phyloP scores from a whole-genome alignment of 805 yeast genomes.

The Candida ipomoeae region DNA sequence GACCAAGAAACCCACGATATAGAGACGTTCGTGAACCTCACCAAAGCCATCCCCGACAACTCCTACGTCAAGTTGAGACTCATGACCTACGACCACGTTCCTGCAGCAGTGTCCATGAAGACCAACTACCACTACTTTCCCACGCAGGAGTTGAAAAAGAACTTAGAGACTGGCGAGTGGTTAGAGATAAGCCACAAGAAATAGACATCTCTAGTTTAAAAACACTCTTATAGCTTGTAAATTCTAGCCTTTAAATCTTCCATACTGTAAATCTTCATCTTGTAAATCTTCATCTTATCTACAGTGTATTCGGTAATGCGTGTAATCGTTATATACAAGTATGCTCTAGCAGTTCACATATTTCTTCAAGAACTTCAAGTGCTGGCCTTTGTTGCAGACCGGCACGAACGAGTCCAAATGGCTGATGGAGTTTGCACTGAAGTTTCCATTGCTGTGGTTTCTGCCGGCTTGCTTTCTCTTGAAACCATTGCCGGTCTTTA shows the following conservation, averaged over 20 bases:
- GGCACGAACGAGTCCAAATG: conserved; percentile 56
- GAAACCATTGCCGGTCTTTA: conserved; percentile 64
- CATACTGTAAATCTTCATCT: too few species aligned
- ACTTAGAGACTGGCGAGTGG: conserved; percentile 42
- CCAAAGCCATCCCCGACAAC: conserved; percentile 69
- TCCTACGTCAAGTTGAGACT: conserved; percentile 77
- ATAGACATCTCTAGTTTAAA: not conserved
- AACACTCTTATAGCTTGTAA: too few species aligned
- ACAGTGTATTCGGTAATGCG: not conserved
- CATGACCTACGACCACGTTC: conserved; percentile 81
- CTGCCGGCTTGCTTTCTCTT: conserved; percentile 67
- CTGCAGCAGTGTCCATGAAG: conserved; percentile 79
- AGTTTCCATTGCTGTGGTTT: conserved; percentile 90
- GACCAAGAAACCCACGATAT: conserved; percentile 69
- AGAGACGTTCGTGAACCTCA: conserved; percentile 60
- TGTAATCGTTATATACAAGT: conserved; percentile 4
- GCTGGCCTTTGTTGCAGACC: conserved; percentile 50
- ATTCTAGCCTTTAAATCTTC: too few species aligned
- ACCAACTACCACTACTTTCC: conserved; percentile 89
- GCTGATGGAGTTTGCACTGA: conserved; percentile 60
- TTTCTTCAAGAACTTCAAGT: conserved; percentile 55
- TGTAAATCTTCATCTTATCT: too few species aligned
- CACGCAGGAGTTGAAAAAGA: conserved; percentile 56
- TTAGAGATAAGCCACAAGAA: conserved; percentile 41
- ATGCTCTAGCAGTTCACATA: conserved; percentile 28